phyloP scores from a whole-genome alignment of 164 flowering plant species.

The Kingdonia uniflora region DNA sequence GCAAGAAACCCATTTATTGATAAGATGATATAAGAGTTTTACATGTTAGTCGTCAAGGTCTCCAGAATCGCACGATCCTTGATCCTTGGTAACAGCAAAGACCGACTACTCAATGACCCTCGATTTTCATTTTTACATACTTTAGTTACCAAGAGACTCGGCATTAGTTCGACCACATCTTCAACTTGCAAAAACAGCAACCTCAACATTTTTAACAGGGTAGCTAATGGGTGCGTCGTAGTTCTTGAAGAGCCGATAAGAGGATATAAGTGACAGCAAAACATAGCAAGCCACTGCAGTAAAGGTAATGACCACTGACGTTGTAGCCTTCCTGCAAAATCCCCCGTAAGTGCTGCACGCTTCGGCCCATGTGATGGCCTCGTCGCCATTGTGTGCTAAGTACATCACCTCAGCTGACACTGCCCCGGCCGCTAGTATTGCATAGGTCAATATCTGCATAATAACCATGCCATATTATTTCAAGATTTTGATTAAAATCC shows the following conservation, averaged over 20 bases:
- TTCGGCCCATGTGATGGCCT: constrained; percentile 51
- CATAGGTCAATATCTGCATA: constrained; percentile 55
- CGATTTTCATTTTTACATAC: no score
- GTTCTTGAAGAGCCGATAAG: constrained; percentile 76
- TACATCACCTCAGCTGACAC: constrained; percentile 59
- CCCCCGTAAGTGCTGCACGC: constrained; percentile 45
- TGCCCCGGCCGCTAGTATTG: constrained; percentile 66
- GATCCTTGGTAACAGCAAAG: no score
- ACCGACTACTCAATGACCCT: no score
- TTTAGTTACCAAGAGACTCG: no score
- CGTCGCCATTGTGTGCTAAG: constrained; percentile 62
- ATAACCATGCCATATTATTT: background rate
- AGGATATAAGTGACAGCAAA: constrained; percentile 59
- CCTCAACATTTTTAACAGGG: constrained; percentile 1
- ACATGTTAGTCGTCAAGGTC: no score
- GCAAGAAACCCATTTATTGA: no score
- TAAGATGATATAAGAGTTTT: no score
- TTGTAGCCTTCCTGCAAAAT: constrained; percentile 53
- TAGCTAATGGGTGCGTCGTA: constrained; percentile 40
- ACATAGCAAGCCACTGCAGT: constrained; percentile 39
- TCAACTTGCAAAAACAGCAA: constrained; percentile 1
- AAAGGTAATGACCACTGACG: constrained; percentile 54
- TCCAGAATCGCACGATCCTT: no score
- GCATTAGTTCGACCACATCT: no score
- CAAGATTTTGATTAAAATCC: no score